Evolutionary conservation across 371 early-diverging fungal genomes (phyloP).

Genomic region (Mortierella sp.): DNA sequence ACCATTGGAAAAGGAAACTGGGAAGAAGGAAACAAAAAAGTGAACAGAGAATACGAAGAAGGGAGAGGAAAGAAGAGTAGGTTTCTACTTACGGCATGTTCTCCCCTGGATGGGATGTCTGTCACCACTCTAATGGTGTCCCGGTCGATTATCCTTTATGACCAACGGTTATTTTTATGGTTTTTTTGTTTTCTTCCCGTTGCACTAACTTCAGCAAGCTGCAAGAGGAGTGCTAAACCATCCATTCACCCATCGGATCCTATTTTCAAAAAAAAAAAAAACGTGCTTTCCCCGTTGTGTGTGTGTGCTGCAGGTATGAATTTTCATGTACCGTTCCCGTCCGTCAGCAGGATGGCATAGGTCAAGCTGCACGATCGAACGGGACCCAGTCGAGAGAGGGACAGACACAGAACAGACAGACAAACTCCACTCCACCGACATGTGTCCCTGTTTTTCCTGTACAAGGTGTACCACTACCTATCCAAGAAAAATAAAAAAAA

Average conservation of each 20-base stretch:
- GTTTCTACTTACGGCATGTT: not conserved
- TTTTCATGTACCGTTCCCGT: not conserved
- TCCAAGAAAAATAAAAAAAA: slow-evolving; percentile 4
- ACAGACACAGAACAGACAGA: slow-evolving; percentile 1
- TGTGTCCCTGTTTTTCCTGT: not conserved
- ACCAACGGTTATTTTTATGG: slow-evolving; percentile 7
- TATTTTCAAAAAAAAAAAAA: not conserved
- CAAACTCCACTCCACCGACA: not conserved
- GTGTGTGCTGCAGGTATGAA: not conserved
- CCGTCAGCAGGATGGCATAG: not conserved
- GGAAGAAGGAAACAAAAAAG: not conserved
- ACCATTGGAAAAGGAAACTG: not conserved
- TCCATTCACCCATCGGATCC: too few relatives aligned
- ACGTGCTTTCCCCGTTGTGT: not conserved
- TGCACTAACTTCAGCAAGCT: not conserved
- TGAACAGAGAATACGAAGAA: too few relatives aligned
- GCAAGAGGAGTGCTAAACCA: not conserved
- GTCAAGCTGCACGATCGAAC: not conserved
- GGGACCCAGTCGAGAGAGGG: not conserved
- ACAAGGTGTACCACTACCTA: not conserved
- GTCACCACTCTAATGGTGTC: not conserved
- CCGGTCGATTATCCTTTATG: not conserved
- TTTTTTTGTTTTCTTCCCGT: slow-evolving; percentile 11
- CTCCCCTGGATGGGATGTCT: not conserved
- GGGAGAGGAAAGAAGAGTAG: not conserved